Percentiles rank a stretch among this genome's conserved stretches.
These are phyloP conservation scores for Metschnikowia corniflorae DNA, from an alignment of 805 yeast species.

Conservation along the genomic window DNA sequence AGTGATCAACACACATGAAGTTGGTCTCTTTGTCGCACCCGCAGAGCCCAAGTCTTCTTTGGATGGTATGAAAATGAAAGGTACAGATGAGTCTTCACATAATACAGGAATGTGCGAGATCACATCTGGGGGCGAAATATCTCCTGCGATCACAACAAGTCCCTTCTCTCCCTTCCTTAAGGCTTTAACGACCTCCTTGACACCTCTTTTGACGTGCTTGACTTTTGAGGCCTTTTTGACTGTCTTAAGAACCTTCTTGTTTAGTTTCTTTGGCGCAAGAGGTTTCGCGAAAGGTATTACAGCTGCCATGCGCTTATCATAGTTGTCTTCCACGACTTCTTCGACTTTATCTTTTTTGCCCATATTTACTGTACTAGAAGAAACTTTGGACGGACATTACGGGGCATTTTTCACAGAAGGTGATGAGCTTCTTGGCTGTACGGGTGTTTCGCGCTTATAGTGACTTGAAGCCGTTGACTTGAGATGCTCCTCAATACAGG, in stretches of 20 bases:
- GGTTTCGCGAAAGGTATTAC: conserved; percentile 91
- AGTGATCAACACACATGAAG: conserved; percentile 94
- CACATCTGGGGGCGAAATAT: conserved; percentile 95
- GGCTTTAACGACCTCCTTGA: conserved; percentile 97
- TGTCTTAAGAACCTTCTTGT: conserved; percentile 91
- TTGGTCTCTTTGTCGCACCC: conserved; percentile 98
- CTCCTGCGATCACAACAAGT: conserved; percentile 93
- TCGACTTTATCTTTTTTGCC: conserved; percentile 44
- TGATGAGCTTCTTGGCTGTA: conserved; percentile 8
- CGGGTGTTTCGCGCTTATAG: too few relatives aligned
- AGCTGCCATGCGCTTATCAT: conserved; percentile 88
- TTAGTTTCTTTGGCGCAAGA: conserved; percentile 90
- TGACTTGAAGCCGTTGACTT: too few relatives aligned
- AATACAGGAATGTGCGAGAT: conserved; percentile 96
- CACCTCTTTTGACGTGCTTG: conserved; percentile 97
- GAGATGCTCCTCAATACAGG: too few relatives aligned
- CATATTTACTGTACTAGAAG: conserved; percentile 19
- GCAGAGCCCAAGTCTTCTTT: conserved; percentile 98
- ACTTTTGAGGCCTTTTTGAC: conserved; percentile 98
- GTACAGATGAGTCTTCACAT: conserved; percentile 91
- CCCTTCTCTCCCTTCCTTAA: conserved; percentile 98
- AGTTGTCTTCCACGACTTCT: conserved; percentile 64
- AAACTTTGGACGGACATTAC: neutral
- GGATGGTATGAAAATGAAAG: conserved; percentile 91
- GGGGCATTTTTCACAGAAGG: conserved; percentile 2